Percentiles rank a stretch among this genome's conserved stretches.
Conservation (phyloP, 1,284 basidiomycete species). For the Naganishia sp. region DNA sequence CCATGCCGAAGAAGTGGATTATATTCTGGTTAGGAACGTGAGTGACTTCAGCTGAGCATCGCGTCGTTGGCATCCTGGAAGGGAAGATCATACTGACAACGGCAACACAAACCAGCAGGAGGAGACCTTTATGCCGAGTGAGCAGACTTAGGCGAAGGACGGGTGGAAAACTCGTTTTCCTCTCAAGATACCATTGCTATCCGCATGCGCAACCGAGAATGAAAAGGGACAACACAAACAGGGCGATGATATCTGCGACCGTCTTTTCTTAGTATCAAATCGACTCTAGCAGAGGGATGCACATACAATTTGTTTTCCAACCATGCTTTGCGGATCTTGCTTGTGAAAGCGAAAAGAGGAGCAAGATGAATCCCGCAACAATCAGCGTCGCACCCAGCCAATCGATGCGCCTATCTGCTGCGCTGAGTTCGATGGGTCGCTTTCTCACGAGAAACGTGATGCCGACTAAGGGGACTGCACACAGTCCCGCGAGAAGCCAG, state of each 20-base stretch:
- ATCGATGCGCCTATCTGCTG: neutral
- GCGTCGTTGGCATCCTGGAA: neutral
- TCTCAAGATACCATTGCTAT: conserved; percentile 9
- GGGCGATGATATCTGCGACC: neutral
- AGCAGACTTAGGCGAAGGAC: conserved; percentile 5
- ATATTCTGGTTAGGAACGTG: neutral
- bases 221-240: neutral
- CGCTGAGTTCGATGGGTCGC: neutral
- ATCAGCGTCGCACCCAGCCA: conserved; percentile 8
- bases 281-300: neutral
- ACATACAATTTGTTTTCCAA: neutral
- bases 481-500: conserved; percentile 1
- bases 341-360: conserved; percentile 9
- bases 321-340: conserved; percentile 5
- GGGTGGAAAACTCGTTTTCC: conserved; percentile 6
- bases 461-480: neutral
- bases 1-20: neutral
- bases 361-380: neutral
- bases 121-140: neutral
- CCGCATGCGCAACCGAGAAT: neutral
- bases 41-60: no score
- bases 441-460: neutral
- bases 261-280: neutral
- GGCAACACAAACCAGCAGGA: neutral
- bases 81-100: neutral